Percentiles rank a stretch among this genome's conserved stretches.
Conservation (phyloP, 2,329 filamentous ascomycete species). For the Ceratocystis alfenasii region DNA sequence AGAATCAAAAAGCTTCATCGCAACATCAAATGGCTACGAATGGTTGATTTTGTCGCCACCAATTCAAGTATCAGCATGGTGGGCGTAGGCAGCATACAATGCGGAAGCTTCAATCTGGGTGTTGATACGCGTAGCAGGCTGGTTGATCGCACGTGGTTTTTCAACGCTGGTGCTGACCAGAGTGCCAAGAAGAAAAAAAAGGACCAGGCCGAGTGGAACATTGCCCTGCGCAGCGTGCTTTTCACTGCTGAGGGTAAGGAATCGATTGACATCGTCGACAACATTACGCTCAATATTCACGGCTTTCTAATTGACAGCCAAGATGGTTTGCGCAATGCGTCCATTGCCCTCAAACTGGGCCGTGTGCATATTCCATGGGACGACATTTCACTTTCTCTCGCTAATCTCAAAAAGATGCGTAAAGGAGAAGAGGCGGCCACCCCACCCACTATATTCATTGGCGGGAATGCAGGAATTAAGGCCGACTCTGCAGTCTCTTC, state of each 20-base stretch:
- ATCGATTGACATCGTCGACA: conserved; percentile 77
- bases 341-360: conserved; percentile 81
- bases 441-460: background rate
- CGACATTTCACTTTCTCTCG: conserved; percentile 63
- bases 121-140: conserved; percentile 88
- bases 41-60: conserved; percentile 78
- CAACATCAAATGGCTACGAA: conserved; percentile 74
- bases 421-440: background rate
- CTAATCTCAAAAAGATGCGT: conserved; percentile 50
- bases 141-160: conserved; percentile 79
- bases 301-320: conserved; percentile 75
- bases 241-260: conserved; percentile 79
- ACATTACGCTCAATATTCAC: conserved; percentile 78
- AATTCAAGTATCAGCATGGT: conserved; percentile 66
- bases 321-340: conserved; percentile 79
- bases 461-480: background rate
- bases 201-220: conserved; percentile 83
- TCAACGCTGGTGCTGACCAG: conserved; percentile 45
- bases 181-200: conserved; percentile 38
- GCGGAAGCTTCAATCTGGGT: conserved; percentile 72
- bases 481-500: background rate
- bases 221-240: conserved; percentile 71
- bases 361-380: conserved; percentile 84
- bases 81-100: conserved; percentile 71
- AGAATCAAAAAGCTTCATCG: conserved; percentile 74